Evolutionary conservation across 345 rosid species (phyloP), one percentile per base, ranked within the genome.

Genomic region (Citrus cavaleriei): DNA sequence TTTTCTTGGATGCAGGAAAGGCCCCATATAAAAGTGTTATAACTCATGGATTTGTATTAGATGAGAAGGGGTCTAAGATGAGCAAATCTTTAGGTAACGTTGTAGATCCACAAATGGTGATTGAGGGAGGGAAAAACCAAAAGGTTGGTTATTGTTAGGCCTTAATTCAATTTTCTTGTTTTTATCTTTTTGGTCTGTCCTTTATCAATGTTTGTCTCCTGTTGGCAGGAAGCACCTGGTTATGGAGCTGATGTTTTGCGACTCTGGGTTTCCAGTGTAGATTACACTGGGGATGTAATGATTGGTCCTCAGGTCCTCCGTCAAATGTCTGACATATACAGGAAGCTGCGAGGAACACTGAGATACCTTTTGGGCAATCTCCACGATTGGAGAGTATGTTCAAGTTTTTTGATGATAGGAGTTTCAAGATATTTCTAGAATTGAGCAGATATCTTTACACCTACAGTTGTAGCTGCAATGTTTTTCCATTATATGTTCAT

Each of bases 221-320:
- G 58, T 75, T 84, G 80, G 83, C 89, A 95, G 99, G 98, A 91
- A 74, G 89, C 91, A 82, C 97, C 98, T 38, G 98, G 88, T 66
- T 95, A 95, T 77, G 99, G 99, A 74, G 97, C 97, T 82, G 99
- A 95, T 83, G 93, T 93, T 70, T 82, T 95, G 81, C 91, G 98
- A 63, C 97, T 95, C 61, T 95, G 99, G 99, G 99, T 95, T 85
- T 93, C 97, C 69, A 95, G 99, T 88, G 99, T 95, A 75, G 97
- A 95, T 86, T 95, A 93, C 83, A 86, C 92, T 2, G 91, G 91
- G 38, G 99, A 95, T 89, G 95, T 91, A 60, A 78, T 93, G 84
- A 84, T 95, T 57, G 97, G 98, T 78, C 89, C 96, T 51, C 98
- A 92, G 84, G 79, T 91, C 76, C 89, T 95, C 73, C 90, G 92